Evolutionary conservation across 1,284 basidiomycete genomes (phyloP), one percentile per base, ranked within the genome.

Genomic region (Pyrrhoderma lamaoense): DNA sequence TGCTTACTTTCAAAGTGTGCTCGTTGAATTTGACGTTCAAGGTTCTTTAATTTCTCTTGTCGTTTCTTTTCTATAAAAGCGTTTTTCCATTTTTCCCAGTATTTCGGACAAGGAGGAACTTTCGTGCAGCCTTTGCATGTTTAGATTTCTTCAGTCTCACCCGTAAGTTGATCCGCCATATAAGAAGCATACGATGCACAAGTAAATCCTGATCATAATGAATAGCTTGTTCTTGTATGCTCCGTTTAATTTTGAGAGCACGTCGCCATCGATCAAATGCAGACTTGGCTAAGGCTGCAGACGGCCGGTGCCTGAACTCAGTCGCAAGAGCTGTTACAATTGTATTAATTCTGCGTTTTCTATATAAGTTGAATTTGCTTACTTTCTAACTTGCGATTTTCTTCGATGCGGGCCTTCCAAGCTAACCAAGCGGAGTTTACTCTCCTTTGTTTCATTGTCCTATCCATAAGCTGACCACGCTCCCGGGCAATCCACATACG

Each of bases 401-500:
- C 63, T 45, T 67, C 67, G 46, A 83, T 58, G 23, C 69, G 72
- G 49, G 64, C 64, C 56, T 67, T 71, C 88, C 86, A 89, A 22
- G 70, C 61, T 8, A 61, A 59, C 72, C 76, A 81, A 1, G 70
- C 67, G 43, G 66, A 64, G 58, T 72, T 74, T 35, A 78, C 51
- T 8, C 79, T 57, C 22, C 77, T 72, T 11, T 69, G 57, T 3
- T 68, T 65, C 53, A 71, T 73, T 23, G 83, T 76, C 42, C 77
- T 73, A 56, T 78, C 76, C 8, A 89, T 70, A 19, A 82, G 71
- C 47, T 68, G 69, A 16, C 82, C 83, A 14, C 82, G 76, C 62
- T 84, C 82, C 44, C 78, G 79, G 23, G 84, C 82, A 59, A 78
- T 80, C 86, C 88, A 88, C 16, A 89, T 77, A 45, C 81, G 73